Base-by-base conservation (phyloP, 208 protist species). In the Trypanosomatidae sp. region DNA sequence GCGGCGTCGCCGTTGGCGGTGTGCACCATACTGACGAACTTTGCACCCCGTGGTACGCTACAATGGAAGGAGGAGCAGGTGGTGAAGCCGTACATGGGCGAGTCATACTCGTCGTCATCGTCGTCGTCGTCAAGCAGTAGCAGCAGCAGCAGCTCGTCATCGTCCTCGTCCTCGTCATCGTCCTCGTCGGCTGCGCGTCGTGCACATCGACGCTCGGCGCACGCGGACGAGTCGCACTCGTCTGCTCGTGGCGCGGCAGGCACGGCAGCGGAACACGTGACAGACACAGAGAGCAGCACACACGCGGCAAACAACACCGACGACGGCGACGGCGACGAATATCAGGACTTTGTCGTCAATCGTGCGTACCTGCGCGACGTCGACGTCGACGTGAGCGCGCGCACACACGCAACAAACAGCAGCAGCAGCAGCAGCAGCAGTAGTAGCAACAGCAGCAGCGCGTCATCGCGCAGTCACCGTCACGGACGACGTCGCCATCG, bases 11-110 rank as follows among this genome's bases (percentile, higher is more conserved):
- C 78, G 15, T 37, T 69, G 21, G 57, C 61, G n/a, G 40, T 88
- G 19, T 79, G 65, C 43, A 88, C 78, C 23, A 69, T 88, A 43
- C 43, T 88, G 35, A 69, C 69, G 15, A 75, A 66, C 43, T 88
- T 77, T 39, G 57, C 52, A 0, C 72, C 72, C 3, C 57, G 27
- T 2, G 55, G 61, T 24, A 56, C 66, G 11, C 52, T 61, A 2
- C 48, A 69, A 30, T 75, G 72, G 63, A 56, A 75, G 61, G 66
- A 82, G 43, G 61, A 83, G 20, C 78, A 78, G 43, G 72, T 88
- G 4, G 62, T 88, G 11, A 66, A 78, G 51, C 78, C 78, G 4
- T 88, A 75, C 48, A 52, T 61, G 2, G 78, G 78, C 20, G 72
- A 88, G 45, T 63, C 59, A 15, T 48, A 22, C 6, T 38, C 43